These are phyloP conservation scores for Aspergillus niger DNA, from an alignment of 2,329 filamentous ascomycete genomes.

Conservation along the genomic window DNA sequence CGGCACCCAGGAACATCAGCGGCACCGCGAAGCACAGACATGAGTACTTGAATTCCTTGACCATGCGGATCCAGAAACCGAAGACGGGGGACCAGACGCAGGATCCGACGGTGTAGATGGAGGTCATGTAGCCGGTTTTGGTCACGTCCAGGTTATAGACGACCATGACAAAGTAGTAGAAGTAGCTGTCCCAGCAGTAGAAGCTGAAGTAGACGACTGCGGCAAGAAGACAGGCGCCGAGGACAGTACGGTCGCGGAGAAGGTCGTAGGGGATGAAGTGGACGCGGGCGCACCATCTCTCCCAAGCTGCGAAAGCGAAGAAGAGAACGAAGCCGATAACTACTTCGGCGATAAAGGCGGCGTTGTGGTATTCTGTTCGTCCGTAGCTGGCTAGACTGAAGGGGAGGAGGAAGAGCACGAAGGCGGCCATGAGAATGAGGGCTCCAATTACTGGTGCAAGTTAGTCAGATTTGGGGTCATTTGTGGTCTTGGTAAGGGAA, in stretches of 20 bases:
- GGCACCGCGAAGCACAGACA: conserved; percentile 56
- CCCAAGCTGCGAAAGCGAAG: conserved; percentile 58
- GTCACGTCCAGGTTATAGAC: conserved; percentile 51
- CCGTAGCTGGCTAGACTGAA: conserved; percentile 58
- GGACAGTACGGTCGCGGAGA: conserved; percentile 52
- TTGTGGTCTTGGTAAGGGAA: too few species aligned
- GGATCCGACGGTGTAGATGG: conserved; percentile 58
- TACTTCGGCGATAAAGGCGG: conserved; percentile 53
- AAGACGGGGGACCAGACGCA: conserved; percentile 55
- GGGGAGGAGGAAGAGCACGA: conserved; percentile 66
- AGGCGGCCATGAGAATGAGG: conserved; percentile 61
- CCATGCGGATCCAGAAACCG: conserved; percentile 52
- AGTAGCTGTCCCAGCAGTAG: conserved; percentile 59
- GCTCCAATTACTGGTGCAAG: conserved; percentile 45
- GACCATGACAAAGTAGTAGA: conserved; percentile 57
- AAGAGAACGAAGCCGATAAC: conserved; percentile 56
- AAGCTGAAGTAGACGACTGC: conserved; percentile 52
- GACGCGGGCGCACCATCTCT: conserved; percentile 54
- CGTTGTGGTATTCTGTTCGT: conserved; percentile 45
- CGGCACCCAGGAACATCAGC: conserved; percentile 54
- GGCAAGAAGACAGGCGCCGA: conserved; percentile 56
- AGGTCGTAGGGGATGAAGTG: conserved; percentile 59
- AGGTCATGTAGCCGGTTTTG: conserved; percentile 50
- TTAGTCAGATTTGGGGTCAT: too few species aligned
- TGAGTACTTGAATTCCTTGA: conserved; percentile 56